A percentile compares a stretch with the other conserved stretches of the same genome.
phyloP scores from a whole-genome alignment of 345 rosid genomes.

The Populus nigra region DNA sequence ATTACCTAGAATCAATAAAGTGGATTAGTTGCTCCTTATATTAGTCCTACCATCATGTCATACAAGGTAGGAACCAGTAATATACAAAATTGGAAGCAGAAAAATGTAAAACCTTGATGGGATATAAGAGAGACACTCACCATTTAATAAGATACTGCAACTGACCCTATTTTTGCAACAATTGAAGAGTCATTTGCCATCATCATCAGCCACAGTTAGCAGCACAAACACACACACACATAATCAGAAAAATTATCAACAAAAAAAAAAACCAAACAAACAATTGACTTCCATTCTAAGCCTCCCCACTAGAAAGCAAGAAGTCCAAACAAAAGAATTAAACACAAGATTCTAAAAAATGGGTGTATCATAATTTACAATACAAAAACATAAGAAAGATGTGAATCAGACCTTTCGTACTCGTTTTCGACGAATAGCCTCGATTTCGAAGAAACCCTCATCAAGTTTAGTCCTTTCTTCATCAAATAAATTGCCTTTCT shows the following conservation, averaged over 20 bases:
- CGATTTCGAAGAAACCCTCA: constrained; percentile 92
- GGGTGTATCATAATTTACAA: background rate
- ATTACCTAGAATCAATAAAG: background rate
- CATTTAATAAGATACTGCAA: constrained; percentile 97
- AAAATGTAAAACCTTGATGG: background rate
- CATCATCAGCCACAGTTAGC: constrained; percentile 5
- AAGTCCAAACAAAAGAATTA: background rate
- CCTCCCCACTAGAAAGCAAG: background rate
- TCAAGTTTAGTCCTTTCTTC: constrained; percentile 75
- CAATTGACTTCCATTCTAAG: background rate
- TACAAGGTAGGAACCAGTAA: background rate
- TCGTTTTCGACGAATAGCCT: constrained; percentile 91
- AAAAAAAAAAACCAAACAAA: background rate
- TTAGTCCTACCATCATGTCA: background rate
- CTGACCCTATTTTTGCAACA: constrained; percentile 58
- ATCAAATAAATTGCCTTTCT: constrained; percentile 14
- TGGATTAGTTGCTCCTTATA: background rate
- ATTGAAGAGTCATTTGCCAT: constrained; percentile 1
- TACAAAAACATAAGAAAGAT: background rate
- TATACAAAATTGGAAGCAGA: background rate
- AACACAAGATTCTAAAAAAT: background rate
- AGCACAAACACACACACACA: constrained; percentile 9
- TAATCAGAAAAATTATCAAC: background rate
- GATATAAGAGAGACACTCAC: constrained; percentile 40
- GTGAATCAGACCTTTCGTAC: constrained; percentile 64